phyloP scores from a whole-genome alignment of 164 flowering plant species.

The Sextonia rubra region DNA sequence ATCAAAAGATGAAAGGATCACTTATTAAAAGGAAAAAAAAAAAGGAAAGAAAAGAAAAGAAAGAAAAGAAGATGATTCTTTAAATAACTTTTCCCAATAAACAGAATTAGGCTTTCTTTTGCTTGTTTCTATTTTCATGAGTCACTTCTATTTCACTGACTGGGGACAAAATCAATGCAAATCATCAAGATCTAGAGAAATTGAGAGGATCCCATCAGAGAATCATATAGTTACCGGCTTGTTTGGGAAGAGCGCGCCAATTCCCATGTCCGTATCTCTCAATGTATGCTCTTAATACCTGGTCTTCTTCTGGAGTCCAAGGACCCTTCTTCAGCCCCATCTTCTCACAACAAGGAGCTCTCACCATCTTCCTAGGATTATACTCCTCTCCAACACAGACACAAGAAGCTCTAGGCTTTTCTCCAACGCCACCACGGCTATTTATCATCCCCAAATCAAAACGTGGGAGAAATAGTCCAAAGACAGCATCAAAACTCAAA shows the following conservation, averaged over 20 bases:
- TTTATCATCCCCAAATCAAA: conserved; percentile 1
- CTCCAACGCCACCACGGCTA: neutral
- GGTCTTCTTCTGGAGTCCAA: conserved; percentile 19
- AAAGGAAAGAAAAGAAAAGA: neutral
- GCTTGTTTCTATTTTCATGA: conserved; percentile 3
- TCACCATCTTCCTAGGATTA: conserved; percentile 11
- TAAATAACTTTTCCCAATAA: neutral
- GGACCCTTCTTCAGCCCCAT: conserved; percentile 23
- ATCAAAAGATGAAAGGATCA: neutral
- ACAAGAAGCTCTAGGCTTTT: neutral
- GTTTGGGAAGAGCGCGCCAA: conserved; percentile 20
- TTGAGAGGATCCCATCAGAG: conserved; percentile 1
- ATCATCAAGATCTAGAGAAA: neutral
- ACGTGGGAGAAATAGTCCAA: conserved; percentile 6
- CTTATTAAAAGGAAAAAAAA: neutral
- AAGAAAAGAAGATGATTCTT: neutral
- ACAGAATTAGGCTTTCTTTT: neutral
- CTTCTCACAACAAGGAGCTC: conserved; percentile 20
- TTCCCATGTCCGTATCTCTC: conserved; percentile 18
- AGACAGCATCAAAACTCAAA: conserved; percentile 1
- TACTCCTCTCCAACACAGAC: neutral
- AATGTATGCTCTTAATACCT: conserved; percentile 10
- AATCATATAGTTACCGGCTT: conserved; percentile 18
- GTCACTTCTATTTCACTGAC: conserved; percentile 10
- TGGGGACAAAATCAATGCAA: neutral